Evolutionary conservation across 192 early-diverging fungal genomes (phyloP).

Genomic region (Backusella morwellensis): DNA sequence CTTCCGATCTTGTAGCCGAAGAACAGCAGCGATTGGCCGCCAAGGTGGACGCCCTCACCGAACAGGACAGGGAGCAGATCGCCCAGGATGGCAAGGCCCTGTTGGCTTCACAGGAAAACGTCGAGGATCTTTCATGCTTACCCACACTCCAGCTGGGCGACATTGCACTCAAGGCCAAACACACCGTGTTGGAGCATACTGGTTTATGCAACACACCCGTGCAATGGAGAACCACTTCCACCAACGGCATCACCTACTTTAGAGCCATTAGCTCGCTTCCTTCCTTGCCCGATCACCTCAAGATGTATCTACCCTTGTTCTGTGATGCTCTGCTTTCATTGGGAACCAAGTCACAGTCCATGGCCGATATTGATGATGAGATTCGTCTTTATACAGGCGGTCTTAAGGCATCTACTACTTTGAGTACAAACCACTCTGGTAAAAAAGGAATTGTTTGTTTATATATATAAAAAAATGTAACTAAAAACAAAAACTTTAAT

Average conservation of each 20-base stretch:
- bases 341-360: constrained; percentile 60
- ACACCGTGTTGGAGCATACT: constrained; percentile 53
- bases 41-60: constrained; percentile 60
- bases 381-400: constrained; percentile 86
- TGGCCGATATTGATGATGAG: constrained; percentile 85
- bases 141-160: constrained; percentile 84
- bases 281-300: constrained; percentile 48
- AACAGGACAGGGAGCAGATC: constrained; percentile 58
- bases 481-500: no score
- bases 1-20: constrained; percentile 49
- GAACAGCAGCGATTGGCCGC: constrained; percentile 67
- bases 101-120: constrained; percentile 64
- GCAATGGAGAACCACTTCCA: constrained; percentile 76
- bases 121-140: constrained; percentile 78
- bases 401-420: constrained; percentile 63
- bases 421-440: constrained; percentile 63
- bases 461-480: no score
- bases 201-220: constrained; percentile 52
- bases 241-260: constrained; percentile 93
- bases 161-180: constrained; percentile 62
- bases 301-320: constrained; percentile 77
- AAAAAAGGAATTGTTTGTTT: background rate
- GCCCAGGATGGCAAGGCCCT: constrained; percentile 66
- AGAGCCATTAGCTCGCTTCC: constrained; percentile 69
- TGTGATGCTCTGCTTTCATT: constrained; percentile 64